A percentile compares a stretch with the other conserved stretches of the same genome.
phyloP scores from a whole-genome alignment of 208 protist species.

The Naegleria gruberi region DNA sequence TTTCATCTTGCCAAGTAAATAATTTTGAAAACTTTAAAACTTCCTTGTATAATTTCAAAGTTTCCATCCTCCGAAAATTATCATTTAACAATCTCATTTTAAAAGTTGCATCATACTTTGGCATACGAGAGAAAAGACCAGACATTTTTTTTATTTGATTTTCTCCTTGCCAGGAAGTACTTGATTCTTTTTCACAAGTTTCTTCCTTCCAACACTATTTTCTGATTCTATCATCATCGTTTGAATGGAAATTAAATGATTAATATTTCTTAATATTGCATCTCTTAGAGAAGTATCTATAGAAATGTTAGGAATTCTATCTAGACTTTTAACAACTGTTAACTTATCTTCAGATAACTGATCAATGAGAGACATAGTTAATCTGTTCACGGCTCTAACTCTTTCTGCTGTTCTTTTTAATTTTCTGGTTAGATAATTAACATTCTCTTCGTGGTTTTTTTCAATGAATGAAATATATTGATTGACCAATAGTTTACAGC shows the following conservation, averaged over 20 bases:
- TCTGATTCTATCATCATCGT: no score
- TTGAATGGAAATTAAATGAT: background rate
- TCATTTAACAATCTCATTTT: background rate
- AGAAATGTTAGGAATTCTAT: background rate
- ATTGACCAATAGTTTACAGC: background rate
- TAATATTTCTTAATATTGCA: background rate
- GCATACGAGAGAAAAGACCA: background rate
- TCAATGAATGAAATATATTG: background rate
- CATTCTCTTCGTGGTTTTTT: background rate
- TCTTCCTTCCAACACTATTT: no score
- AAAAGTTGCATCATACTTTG: background rate
- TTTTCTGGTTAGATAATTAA: background rate
- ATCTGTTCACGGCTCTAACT: background rate
- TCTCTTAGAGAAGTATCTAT: background rate
- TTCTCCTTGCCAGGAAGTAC: no score
- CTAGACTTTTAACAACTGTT: background rate
- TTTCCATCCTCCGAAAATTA: background rate
- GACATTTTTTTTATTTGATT: background rate
- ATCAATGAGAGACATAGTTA: background rate
- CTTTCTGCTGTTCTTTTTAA: background rate
- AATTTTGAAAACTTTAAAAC: background rate
- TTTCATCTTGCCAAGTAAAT: conserved; percentile 16
- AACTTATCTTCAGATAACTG: background rate
- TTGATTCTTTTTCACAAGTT: no score
- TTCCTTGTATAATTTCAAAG: conserved; percentile 5